Percentiles rank a stretch among this genome's conserved stretches.
Conservation (phyloP, 2,329 filamentous ascomycete species). For the Penicillium fuscoglaucum region DNA sequence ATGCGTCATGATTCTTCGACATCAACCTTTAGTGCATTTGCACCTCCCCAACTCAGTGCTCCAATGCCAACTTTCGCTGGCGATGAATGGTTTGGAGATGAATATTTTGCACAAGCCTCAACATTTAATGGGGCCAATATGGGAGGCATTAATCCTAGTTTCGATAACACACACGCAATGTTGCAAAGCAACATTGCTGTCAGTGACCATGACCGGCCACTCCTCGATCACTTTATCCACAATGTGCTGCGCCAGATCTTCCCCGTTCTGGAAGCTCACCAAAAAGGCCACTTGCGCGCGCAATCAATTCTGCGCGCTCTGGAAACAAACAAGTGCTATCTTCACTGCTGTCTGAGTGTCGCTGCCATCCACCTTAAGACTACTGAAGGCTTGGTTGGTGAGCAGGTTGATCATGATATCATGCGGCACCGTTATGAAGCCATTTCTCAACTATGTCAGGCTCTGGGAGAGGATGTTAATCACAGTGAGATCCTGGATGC, state of each 20-base stretch:
- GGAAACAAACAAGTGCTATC: too few relatives aligned
- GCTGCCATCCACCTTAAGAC: too few relatives aligned
- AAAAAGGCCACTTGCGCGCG: constrained; percentile 76
- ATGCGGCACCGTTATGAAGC: too few relatives aligned
- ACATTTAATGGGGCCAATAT: constrained; percentile 39
- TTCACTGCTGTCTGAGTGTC: too few relatives aligned
- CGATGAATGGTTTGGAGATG: constrained; percentile 71
- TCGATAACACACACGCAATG: constrained; percentile 52
- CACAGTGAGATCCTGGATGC: constrained; percentile 34
- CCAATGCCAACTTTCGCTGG: constrained; percentile 65
- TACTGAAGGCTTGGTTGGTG: constrained; percentile 19
- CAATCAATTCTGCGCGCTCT: constrained; percentile 77
- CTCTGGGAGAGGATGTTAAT: too few relatives aligned
- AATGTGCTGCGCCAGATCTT: constrained; percentile 86
- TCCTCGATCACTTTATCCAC: constrained; percentile 88
- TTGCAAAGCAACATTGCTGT: constrained; percentile 77
- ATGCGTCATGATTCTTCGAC: constrained; percentile 82
- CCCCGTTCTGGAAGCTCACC: constrained; percentile 86
- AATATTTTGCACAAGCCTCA: constrained; percentile 61
- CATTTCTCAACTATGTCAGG: constrained; percentile 39
- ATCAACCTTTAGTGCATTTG: constrained; percentile 87
- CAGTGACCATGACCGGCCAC: constrained; percentile 80
- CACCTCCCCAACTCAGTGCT: constrained; percentile 70
- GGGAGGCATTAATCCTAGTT: constrained; percentile 19
- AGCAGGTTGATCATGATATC: too few relatives aligned